These are phyloP conservation scores for Mucor sp. DNA, from an alignment of 371 early-diverging fungal genomes.

Conservation along the genomic window DNA sequence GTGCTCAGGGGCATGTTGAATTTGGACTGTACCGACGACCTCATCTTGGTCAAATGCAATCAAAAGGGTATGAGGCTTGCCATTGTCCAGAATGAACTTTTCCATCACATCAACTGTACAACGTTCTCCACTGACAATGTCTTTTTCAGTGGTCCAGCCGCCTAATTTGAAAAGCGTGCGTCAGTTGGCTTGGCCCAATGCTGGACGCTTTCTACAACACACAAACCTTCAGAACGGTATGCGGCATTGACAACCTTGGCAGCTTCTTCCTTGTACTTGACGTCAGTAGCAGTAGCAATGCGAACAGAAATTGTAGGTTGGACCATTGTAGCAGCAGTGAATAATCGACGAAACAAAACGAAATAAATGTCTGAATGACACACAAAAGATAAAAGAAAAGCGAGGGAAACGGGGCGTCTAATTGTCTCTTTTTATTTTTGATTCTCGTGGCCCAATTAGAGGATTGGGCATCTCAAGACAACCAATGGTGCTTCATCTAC, in stretches of 20 bases:
- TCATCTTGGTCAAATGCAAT: slow-evolving; percentile 29
- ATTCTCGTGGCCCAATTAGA: slow-evolving; percentile 9
- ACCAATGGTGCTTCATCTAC: slow-evolving; percentile 13
- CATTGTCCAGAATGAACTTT: slow-evolving; percentile 18
- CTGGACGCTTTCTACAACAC: not conserved
- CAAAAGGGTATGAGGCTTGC: slow-evolving; percentile 32
- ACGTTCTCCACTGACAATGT: slow-evolving; percentile 36
- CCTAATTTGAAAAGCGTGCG: slow-evolving; percentile 10
- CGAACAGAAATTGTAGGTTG: slow-evolving; percentile 19
- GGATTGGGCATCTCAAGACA: not conserved
- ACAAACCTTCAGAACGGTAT: slow-evolving; percentile 23
- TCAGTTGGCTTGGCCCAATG: not conserved
- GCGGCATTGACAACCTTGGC: slow-evolving; percentile 20
- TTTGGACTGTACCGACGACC: slow-evolving; percentile 45
- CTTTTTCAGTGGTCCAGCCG: slow-evolving; percentile 49
- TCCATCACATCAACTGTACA: slow-evolving; percentile 32
- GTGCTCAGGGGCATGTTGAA: slow-evolving; percentile 23
- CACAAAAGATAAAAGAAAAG: not conserved
- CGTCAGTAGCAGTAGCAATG: slow-evolving; percentile 8
- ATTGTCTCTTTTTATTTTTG: not conserved
- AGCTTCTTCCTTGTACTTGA: slow-evolving; percentile 4
- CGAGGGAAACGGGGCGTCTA: not conserved
- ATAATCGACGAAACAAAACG: not conserved
- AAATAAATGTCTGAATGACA: not conserved
- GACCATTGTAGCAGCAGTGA: slow-evolving; percentile 13